Evolutionary conservation across 139 green algal species (phyloP).

Genomic region (Gonium pectorale): DNA sequence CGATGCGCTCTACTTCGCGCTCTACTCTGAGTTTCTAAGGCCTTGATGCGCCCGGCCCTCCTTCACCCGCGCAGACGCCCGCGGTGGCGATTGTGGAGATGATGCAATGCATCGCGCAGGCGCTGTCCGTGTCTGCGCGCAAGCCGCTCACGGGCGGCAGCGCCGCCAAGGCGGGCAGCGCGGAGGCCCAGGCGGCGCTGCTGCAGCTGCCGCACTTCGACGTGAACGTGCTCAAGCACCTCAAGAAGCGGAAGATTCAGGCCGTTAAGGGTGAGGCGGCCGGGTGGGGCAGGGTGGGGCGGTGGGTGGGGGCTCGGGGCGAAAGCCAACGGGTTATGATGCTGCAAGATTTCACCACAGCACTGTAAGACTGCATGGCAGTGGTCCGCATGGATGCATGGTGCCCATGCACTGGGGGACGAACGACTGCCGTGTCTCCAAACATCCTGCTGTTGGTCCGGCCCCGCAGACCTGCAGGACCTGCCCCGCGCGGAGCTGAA

Average conservation of each 20-base stretch:
- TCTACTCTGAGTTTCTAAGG: too few species aligned
- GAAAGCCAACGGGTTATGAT: too few species aligned
- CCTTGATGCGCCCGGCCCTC: not conserved
- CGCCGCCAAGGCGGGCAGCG: constrained; percentile 41
- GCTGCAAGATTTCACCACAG: too few species aligned
- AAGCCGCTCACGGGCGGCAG: constrained; percentile 46
- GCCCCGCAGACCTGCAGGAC: constrained; percentile 71
- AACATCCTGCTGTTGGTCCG: too few species aligned
- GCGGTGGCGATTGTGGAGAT: constrained; percentile 81
- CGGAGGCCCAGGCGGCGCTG: constrained; percentile 55
- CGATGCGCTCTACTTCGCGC: too few species aligned
- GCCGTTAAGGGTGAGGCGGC: constrained; percentile 64
- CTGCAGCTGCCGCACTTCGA: constrained; percentile 87
- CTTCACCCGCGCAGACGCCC: constrained; percentile 66
- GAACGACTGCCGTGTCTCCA: too few species aligned
- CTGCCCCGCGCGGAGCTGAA: constrained; percentile 54
- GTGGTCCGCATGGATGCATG: too few species aligned
- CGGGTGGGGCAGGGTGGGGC: not conserved
- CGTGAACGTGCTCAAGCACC: constrained; percentile 71
- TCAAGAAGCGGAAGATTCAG: constrained; percentile 72
- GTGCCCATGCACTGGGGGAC: too few species aligned
- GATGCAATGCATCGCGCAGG: constrained; percentile 87
- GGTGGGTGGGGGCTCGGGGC: not conserved
- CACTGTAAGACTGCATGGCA: too few species aligned
- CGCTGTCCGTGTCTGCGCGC: constrained; percentile 51